These are phyloP conservation scores for Cryptosporidium andersoni DNA, from an alignment of 169 alveolate genomes.

Conservation along the genomic window DNA sequence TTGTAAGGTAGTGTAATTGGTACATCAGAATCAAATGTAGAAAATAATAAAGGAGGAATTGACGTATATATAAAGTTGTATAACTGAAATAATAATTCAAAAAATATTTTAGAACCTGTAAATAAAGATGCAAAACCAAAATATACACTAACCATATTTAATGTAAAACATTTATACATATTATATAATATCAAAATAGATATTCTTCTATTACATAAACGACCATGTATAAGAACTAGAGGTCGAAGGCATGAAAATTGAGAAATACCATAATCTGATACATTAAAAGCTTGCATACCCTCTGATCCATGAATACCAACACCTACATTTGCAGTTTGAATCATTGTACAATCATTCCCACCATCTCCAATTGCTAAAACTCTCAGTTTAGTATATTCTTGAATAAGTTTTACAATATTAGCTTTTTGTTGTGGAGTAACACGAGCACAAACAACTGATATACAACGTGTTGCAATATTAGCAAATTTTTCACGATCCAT, in stretches of 20 bases:
- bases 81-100: slow-evolving; percentile 92
- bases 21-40: slow-evolving; percentile 83
- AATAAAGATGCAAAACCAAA: slow-evolving; percentile 90
- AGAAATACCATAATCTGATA: slow-evolving; percentile 89
- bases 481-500: slow-evolving; percentile 74
- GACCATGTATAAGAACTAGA: slow-evolving; percentile 87
- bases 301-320: slow-evolving; percentile 97
- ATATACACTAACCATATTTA: slow-evolving; percentile 91
- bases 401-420: slow-evolving; percentile 91
- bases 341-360: slow-evolving; percentile 99
- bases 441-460: slow-evolving; percentile 94
- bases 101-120: slow-evolving; percentile 93
- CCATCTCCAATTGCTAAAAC: slow-evolving; percentile 97
- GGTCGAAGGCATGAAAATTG: slow-evolving; percentile 86
- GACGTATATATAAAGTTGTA: slow-evolving; percentile 95
- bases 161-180: slow-evolving; percentile 95
- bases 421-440: slow-evolving; percentile 97
- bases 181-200: slow-evolving; percentile 91
- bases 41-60: slow-evolving; percentile 87
- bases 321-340: slow-evolving; percentile 97
- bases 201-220: slow-evolving; percentile 83
- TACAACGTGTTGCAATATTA: slow-evolving; percentile 74
- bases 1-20: slow-evolving; percentile 66
- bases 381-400: slow-evolving; percentile 79
- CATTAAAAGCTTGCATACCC: slow-evolving; percentile 93